Base-by-base conservation (phyloP, 2,329 filamentous ascomycete species). In the Rhynchosporium secalis region DNA sequence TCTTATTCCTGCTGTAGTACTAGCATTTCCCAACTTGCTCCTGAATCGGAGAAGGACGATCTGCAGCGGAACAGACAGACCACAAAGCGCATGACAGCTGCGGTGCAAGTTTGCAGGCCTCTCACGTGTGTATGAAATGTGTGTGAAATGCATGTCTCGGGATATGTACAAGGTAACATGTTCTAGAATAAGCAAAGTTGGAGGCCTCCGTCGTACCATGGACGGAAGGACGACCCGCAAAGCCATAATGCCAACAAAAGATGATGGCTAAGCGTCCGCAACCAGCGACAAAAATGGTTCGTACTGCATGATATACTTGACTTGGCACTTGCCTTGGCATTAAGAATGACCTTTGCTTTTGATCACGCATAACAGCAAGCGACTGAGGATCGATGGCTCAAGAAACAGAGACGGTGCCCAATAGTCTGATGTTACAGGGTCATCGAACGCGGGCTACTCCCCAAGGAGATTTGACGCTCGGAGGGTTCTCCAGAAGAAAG, bases 21-120 rank as follows among this genome's bases (percentile, higher is more conserved):
- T 29, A 20, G 38, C 13, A 26, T 41, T 7, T 20, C 33, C 56
- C 48, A 36, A 28, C 41, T 56, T 61, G 13, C 48, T 41, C 40
- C 40, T 40, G 20, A 48, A 61, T 56, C 58, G 51, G 43, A 61
- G 48, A 60, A 54, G 45, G 48, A 60, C 58, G 58, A 29, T 54
- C 46, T 52, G 48, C 58, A 60, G 58, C 48, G 48, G 58, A 60
- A 28, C 36, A 51, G 58, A 20, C 26, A 20, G 58, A 31, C 28
- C 31, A 41, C 46, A 6, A 28, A 45, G 47, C 43, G 45, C 29
- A 46, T 46, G 31, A 40, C 47, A 33, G 20, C 4, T 56, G 38
- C 38, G 43, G 13, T 51, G 46, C 26, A 56, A 43, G 26, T 8
- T 28, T 43, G 41, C 36, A 47, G 38, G 15, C 8, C 28, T 38